phyloP scores from a whole-genome alignment of 2,329 filamentous ascomycete genomes.

The Whalleya microplaca region DNA sequence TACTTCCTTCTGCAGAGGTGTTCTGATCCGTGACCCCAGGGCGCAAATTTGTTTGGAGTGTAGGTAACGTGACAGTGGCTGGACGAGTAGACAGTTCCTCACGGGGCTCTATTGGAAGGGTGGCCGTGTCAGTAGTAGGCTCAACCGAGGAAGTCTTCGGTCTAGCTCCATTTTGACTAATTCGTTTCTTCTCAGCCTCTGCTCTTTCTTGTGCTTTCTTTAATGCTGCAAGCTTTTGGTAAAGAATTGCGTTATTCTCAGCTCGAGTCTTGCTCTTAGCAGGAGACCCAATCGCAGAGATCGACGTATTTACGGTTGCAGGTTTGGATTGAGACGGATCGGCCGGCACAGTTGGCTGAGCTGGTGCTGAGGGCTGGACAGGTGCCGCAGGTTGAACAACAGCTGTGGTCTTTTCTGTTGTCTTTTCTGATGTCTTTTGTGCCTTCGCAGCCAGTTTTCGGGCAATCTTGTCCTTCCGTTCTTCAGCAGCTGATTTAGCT shows the following conservation, averaged over 20 bases:
- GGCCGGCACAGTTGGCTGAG: constrained; percentile 6
- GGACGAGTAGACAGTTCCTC: constrained; percentile 16
- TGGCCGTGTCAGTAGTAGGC: constrained; percentile 1
- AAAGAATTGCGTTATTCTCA: constrained; percentile 72
- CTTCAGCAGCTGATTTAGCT: constrained; percentile 37
- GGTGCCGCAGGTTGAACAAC: constrained; percentile 25
- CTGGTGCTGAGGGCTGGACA: constrained; percentile 3
- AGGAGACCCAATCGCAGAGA: constrained; percentile 13
- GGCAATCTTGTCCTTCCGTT: constrained; percentile 41
- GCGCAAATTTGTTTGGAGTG: constrained; percentile 11
- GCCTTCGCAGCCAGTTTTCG: constrained; percentile 39
- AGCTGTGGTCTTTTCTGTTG: constrained; percentile 34
- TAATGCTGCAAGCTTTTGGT: constrained; percentile 78
- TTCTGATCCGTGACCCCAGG: constrained; percentile 20
- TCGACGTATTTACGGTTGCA: background rate
- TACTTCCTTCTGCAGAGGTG: constrained; percentile 26
- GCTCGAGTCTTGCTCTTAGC: constrained; percentile 55
- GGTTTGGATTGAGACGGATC: constrained; percentile 1
- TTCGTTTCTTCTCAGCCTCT: constrained; percentile 31
- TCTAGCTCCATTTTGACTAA: constrained; percentile 18
- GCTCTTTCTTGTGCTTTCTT: constrained; percentile 51
- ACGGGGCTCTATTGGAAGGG: background rate
- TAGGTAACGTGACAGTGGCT: background rate
- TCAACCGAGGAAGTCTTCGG: constrained; percentile 9
- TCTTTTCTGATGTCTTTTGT: constrained; percentile 38